Conservation (phyloP, 2,329 filamentous ascomycete genomes). For the Pseudocercospora macadamiae region DNA sequence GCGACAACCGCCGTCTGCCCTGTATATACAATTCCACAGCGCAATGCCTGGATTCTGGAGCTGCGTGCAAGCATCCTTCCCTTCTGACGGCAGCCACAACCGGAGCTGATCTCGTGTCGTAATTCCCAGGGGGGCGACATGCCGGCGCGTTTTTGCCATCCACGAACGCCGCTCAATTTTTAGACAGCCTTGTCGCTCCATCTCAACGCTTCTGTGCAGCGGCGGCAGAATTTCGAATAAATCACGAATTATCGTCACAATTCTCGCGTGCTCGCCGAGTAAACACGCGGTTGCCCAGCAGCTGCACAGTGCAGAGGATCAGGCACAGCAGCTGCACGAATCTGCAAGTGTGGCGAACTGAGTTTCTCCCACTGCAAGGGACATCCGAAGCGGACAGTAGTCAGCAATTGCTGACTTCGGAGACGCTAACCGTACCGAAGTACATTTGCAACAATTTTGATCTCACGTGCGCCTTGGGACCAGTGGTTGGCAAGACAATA, state of each 20-base stretch:
- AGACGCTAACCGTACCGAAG: not conserved
- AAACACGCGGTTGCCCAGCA: not conserved
- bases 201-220: slow-evolving; percentile 2
- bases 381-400: not conserved
- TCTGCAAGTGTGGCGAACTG: not conserved
- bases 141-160: not conserved
- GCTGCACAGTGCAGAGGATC: not conserved
- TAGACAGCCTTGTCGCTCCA: not conserved
- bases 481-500: too few relatives aligned
- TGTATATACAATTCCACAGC: not conserved
- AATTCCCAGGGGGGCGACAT: not conserved
- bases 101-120: not conserved
- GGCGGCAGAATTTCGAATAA: too few relatives aligned
- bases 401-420: not conserved
- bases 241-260: too few relatives aligned
- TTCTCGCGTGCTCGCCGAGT: too few relatives aligned
- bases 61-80: not conserved
- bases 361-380: not conserved
- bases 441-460: not conserved
- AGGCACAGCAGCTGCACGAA: not conserved
- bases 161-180: not conserved
- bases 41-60: not conserved
- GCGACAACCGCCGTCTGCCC: not conserved
- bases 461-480: slow-evolving; percentile 2
- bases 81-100: not conserved